Base-by-base conservation (phyloP, 2,329 filamentous ascomycete species). In the Penicillium sp. region DNA sequence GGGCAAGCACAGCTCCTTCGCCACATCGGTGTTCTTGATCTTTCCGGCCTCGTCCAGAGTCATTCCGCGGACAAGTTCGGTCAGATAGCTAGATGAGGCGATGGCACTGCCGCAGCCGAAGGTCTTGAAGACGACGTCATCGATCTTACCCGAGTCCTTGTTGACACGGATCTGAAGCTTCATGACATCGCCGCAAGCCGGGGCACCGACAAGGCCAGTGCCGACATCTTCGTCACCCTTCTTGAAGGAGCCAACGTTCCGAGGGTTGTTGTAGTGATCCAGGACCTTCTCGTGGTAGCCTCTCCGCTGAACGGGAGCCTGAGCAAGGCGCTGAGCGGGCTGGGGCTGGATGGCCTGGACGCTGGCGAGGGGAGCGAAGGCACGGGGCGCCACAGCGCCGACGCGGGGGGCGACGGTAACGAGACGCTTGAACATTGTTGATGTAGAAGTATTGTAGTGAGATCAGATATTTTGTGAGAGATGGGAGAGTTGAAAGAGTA, bases 21-120 rank as follows among this genome's bases (percentile, higher is more conserved):
- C 92, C 61, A 98, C 98, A 69, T 98, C 89, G 3, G 90, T 95
- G 70, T 98, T 98, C 72, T 87, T 84, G 56, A 98, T 85, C 70
- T 84, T 83, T 37, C 82, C 81, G 22, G 93, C 92, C 64, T 98
- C 87, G 56, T 98, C 92, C 51, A 98, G 69, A 10, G 84, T 94
- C 90, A 96, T 98, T 44, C 92, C 92, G 48, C 87, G 79, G 47
- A 98, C 89, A 43, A 98, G 73, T 68, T 95, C 88, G 6, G 92
- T 98, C 56, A 98, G 70, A 64, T 98, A 98, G 60, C 84, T 92
- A 42, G 85, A 93, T 48, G 84, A 90, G 29, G 92, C 92, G 67
- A 98, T 98, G 50, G 92, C 92, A 18, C 82, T 88, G 38, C 89
- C 89, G 64, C 89, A 95, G 35, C 89, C 89, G 61, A 95, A 95